Percentiles rank a stretch among this genome's conserved stretches.
Evolutionary conservation across 495 filamentous ascomycete genomes (phyloP).

Genomic region (Tuber aestivum): DNA sequence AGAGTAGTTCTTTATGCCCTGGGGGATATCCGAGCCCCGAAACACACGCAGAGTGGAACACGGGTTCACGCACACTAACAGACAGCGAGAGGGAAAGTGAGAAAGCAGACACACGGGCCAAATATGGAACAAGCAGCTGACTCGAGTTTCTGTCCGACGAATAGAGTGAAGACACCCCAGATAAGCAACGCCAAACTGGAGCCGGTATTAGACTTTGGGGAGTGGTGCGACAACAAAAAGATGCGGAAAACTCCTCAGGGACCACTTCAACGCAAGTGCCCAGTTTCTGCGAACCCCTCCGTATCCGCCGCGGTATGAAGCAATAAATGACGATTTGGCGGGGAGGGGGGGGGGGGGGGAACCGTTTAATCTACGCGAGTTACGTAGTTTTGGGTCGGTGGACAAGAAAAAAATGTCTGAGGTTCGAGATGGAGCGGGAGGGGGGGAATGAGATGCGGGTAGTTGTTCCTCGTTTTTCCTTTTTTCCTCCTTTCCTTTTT

Average conservation of each 20-base stretch:
- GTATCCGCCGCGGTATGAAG: constrained; percentile 28
- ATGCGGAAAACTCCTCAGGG: constrained; percentile 22
- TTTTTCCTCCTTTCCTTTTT: background rate
- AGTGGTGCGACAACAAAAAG: constrained; percentile 33
- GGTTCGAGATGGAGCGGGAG: background rate
- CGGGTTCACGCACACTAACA: background rate
- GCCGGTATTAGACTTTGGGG: constrained; percentile 16
- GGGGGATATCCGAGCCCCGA: constrained; percentile 16
- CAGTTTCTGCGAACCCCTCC: constrained; percentile 17
- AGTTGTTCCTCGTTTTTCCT: background rate
- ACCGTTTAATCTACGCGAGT: background rate
- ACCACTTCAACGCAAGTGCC: constrained; percentile 21
- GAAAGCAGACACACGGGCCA: background rate
- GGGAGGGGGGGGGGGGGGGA: background rate
- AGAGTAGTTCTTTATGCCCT: constrained; percentile 27
- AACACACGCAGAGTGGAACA: constrained; percentile 8
- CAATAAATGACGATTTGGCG: constrained; percentile 6
- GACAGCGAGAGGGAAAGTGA: background rate
- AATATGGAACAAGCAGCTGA: constrained; percentile 19
- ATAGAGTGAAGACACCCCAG: constrained; percentile 23
- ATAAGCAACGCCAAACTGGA: constrained; percentile 23
- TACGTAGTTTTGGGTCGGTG: constrained; percentile 2
- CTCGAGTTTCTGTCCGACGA: constrained; percentile 25
- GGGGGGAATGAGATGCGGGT: background rate
- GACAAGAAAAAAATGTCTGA: background rate